Conservation (phyloP, 1,284 basidiomycete species). For the Pascua guehoae region DNA sequence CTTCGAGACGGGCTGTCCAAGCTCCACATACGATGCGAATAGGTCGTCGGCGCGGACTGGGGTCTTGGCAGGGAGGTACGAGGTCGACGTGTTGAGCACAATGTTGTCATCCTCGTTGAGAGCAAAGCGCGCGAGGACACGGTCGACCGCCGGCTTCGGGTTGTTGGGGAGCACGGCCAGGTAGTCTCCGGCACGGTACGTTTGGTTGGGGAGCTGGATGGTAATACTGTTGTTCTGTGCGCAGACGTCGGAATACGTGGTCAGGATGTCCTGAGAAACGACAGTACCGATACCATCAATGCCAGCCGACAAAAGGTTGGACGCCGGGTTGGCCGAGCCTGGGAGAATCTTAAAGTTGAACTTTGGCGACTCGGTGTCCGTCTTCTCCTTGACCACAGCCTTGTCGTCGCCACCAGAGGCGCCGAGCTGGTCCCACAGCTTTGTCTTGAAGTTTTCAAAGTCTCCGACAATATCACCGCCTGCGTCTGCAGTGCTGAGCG, state of each 20-base stretch:
- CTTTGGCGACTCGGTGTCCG: not conserved
- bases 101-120: constrained; percentile 54
- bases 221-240: constrained; percentile 35
- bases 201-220: constrained; percentile 51
- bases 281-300: not conserved
- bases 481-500: not conserved
- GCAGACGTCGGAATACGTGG: not conserved
- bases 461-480: constrained; percentile 3
- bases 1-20: constrained; percentile 31
- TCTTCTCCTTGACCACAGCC: not conserved
- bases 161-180: constrained; percentile 44
- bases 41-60: constrained; percentile 48
- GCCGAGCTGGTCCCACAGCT: constrained; percentile 2
- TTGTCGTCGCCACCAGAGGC: not conserved
- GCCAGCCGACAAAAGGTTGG: not conserved
- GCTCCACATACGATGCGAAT: constrained; percentile 53
- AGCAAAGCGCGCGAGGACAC: constrained; percentile 50
- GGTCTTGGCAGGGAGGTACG: constrained; percentile 51
- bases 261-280: not conserved
- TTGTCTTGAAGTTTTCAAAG: constrained; percentile 2
- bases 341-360: constrained; percentile 1
- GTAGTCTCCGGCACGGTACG: constrained; percentile 54
- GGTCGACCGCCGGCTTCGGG: constrained; percentile 35
- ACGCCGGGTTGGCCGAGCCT: constrained; percentile 1
- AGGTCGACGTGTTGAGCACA: constrained; percentile 48